A percentile compares a stretch with the other conserved stretches of the same genome.
Conservation (phyloP, 192 early-diverging fungal species). For the Podila minutissima region DNA sequence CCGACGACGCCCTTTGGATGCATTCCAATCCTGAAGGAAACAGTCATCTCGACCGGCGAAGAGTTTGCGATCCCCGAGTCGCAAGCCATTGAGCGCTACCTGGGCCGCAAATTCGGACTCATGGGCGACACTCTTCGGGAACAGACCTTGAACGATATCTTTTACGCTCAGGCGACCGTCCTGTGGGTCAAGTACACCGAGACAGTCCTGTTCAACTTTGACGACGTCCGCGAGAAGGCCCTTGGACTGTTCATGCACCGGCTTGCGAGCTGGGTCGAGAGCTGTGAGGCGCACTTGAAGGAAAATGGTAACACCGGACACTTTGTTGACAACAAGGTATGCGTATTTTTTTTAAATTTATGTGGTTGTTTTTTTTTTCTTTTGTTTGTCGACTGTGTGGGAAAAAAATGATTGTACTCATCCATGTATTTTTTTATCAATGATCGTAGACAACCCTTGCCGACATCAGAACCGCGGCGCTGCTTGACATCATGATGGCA, state of each 20-base stretch:
- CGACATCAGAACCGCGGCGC: slow-evolving; percentile 2
- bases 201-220: not conserved
- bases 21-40: slow-evolving; percentile 53
- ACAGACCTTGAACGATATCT: slow-evolving; percentile 1
- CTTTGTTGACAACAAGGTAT: slow-evolving; percentile 13
- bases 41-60: not conserved
- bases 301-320: slow-evolving; percentile 10
- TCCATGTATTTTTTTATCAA: not conserved
- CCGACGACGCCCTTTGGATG: slow-evolving; percentile 44
- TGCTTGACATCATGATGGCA: slow-evolving; percentile 1
- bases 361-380: no score
- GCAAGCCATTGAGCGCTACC: slow-evolving; percentile 1
- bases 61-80: slow-evolving; percentile 3
- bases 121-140: slow-evolving; percentile 7
- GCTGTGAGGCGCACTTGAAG: not conserved
- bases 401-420: no score
- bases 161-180: not conserved
- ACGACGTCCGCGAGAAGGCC: not conserved
- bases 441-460: not conserved
- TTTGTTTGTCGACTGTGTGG: not conserved
- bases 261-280: not conserved
- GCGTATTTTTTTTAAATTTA: not conserved
- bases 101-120: slow-evolving; percentile 1
- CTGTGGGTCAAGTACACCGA: slow-evolving; percentile 1
- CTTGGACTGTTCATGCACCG: not conserved